Percentiles rank a stretch among this genome's conserved stretches.
Conservation (phyloP, 1,139 yeast species). For the Lodderomyces elongisporus region DNA sequence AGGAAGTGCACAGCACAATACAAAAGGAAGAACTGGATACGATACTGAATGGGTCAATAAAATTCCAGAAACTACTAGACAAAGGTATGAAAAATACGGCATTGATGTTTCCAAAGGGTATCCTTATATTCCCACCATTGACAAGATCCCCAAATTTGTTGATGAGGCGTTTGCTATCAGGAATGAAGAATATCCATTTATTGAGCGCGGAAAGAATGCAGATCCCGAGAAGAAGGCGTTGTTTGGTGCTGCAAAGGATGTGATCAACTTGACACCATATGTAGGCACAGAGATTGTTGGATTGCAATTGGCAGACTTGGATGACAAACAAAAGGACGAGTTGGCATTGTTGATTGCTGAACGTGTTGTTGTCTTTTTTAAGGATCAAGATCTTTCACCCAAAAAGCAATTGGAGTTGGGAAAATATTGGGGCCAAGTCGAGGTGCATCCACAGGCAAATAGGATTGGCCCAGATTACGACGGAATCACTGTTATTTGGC, state of each 20-base stretch:
- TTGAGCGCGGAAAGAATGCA: conserved; percentile 46
- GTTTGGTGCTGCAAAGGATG: conserved; percentile 49
- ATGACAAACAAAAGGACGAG: conserved; percentile 49
- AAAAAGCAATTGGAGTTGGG: conserved; percentile 43
- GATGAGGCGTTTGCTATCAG: conserved; percentile 49
- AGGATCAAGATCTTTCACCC: conserved; percentile 40
- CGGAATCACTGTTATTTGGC: conserved; percentile 54
- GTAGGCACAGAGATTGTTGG: conserved; percentile 57
- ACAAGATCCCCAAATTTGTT: conserved; percentile 42
- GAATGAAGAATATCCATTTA: conserved; percentile 33
- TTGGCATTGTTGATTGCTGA: conserved; percentile 41
- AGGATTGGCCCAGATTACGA: conserved; percentile 20
- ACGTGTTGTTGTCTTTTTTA: conserved; percentile 40
- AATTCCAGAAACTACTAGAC: conserved; percentile 27
- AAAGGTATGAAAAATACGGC: conserved; percentile 24
- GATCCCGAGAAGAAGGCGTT: conserved; percentile 51
- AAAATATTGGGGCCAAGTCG: conserved; percentile 40
- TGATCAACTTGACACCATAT: conserved; percentile 41
- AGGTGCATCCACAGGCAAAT: conserved; percentile 39
- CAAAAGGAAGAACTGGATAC: conserved; percentile 11
- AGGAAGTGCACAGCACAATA: conserved; percentile 13
- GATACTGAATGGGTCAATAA: conserved; percentile 16
- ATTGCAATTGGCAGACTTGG: conserved; percentile 44
- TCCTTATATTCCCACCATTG: conserved; percentile 23
- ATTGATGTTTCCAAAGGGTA: conserved; percentile 32